Evolutionary conservation across 441 rosid genomes (phyloP), one percentile per base, ranked within the genome.

Genomic region (Arabidopsis hybrid): DNA sequence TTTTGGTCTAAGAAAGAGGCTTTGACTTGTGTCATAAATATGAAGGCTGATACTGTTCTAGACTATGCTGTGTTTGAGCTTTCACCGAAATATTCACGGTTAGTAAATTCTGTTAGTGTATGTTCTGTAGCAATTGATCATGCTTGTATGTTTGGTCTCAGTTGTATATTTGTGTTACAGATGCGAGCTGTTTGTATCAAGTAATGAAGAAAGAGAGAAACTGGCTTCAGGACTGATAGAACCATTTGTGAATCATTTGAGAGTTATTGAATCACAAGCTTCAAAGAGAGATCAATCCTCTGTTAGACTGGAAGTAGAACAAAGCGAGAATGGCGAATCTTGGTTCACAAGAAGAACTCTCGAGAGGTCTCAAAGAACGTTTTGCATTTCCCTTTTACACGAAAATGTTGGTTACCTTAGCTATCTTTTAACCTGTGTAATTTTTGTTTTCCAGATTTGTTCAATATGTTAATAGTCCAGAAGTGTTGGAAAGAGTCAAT

Each of bases 291-390:
- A 73, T 61, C 87, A 80, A 64, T 88, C 88, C 14, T 77, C 63
- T 13, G 67, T 96, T 79, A 91, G 84, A 83, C 89, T 88, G 18
- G 89, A 90, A 82, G 85, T 83, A 14, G 88, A 85, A 18, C 73
- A 83, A 68, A 43, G 14, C 50, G 73, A 80, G 67, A 69, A 84
- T 85, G 86, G 79, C 8, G 78, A 83, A 71, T 69, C 82, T 62
- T 93, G 97, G 97, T 93, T 96, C 84, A 93, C 96, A 2, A 93
- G 87, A 86, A 96, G 97, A 83, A 93, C 98, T 42, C 87, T 96
- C 35, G 97, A 93, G 79, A 90, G 99, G 99, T 95, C 21, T 65
- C 31, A 47, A 70, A 42, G 12, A 16, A 35, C 55, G n/a, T 67
- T 18, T 70, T 65, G 18, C 26, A 21, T 26, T 29, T 60, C 60